Evolutionary conservation across 345 rosid genomes (phyloP), one percentile per base, ranked within the genome.

Genomic region (Citrus cavaleriei): DNA sequence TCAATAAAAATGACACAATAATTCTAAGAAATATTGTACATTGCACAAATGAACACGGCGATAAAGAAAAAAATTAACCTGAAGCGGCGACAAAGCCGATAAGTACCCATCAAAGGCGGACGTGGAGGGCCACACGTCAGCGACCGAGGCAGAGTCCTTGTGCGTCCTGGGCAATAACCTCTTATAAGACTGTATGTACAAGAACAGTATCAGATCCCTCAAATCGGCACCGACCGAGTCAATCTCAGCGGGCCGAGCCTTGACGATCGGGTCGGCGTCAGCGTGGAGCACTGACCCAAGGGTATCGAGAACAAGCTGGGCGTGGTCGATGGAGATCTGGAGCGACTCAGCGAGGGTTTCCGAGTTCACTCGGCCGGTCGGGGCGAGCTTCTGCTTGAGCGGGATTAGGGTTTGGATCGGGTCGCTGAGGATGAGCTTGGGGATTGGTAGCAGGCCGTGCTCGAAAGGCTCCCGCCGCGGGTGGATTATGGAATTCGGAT

Each of bases 91-190:
- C 35, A 97, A 81, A 34, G 98, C 99, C 7, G 99, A 97, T 82
- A 97, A 80, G 84, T 90, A 94, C 3, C 98, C 98, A 72, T 97
- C 99, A 78, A 97, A 97, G 32, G 99, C 99, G 5, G 99, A 97
- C 40, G 97, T 94, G n/a, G 99, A 97, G 4, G 99, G 99, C 99
- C 99, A 97, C 0, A 94, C 98, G 81, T 97, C 99, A 6, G 98
- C 98, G 24, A 97, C 96, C 4, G 99, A 84, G 1, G 95, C 98
- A 8, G 99, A 86, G 76, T 97, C 99, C 87, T 92, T 97, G 66
- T 97, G 97, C 77, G 98, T 80, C 82, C 98, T 90, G 4, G 98
- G 99, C 78, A 91, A 77, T 83, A 97, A 77, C 88, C 87, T 93
- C 91, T 94, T 97, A 77, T 94, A 97, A 37, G 99, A 97, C 78